Evolutionary conservation across 2,329 filamentous ascomycete species (phyloP).

Genomic region (Myriosclerotinia scirpicola): DNA sequence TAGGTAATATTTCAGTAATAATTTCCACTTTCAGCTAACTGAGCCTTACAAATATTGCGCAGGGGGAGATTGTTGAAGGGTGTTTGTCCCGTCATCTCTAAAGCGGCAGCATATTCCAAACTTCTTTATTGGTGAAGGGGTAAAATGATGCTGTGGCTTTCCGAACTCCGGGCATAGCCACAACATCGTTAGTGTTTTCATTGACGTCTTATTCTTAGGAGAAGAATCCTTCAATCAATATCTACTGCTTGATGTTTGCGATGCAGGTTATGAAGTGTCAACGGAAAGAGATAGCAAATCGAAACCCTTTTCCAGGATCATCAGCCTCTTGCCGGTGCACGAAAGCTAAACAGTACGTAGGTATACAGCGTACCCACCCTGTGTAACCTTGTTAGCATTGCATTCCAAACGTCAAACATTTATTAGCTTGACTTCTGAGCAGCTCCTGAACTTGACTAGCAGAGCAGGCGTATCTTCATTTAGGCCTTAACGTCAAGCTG

Average conservation of each 20-base stretch:
- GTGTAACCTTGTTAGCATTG: not conserved
- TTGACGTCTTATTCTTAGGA: not conserved
- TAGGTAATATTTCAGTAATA: no score
- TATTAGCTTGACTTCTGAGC: no score
- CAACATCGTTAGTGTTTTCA: not conserved
- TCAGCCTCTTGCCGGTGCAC: not conserved
- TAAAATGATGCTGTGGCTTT: not conserved
- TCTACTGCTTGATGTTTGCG: not conserved
- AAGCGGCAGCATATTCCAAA: not conserved
- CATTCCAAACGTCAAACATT: not conserved
- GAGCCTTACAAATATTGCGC: no score
- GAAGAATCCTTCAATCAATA: not conserved
- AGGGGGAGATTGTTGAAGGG: not conserved
- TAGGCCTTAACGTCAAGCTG: not conserved
- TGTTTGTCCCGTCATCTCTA: not conserved
- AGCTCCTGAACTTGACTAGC: not conserved
- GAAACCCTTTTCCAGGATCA: not conserved
- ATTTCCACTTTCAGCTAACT: no score
- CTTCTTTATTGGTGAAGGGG: slow-evolving; percentile 1
- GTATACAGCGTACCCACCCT: not conserved
- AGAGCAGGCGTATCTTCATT: not conserved
- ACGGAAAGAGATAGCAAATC: not conserved
- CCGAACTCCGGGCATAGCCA: slow-evolving; percentile 13
- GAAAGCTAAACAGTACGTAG: not conserved
- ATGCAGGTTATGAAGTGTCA: not conserved